phyloP scores from a whole-genome alignment of 2,329 filamentous ascomycete genomes.

The Aspergillus costaricaensis region DNA sequence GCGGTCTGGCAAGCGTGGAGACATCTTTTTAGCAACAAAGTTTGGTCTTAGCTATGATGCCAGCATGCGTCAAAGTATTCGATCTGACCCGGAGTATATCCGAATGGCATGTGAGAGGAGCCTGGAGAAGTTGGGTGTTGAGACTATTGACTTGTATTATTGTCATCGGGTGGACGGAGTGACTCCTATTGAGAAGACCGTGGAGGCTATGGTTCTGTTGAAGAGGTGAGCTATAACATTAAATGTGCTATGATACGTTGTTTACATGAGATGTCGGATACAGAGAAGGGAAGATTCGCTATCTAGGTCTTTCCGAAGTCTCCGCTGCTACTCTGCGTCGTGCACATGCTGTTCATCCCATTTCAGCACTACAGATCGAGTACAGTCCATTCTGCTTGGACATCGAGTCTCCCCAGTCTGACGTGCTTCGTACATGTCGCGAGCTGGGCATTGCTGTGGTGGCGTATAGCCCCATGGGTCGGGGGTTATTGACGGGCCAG shows the following conservation, averaged over 20 bases:
- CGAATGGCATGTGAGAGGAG: conserved; percentile 38
- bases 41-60: conserved; percentile 32
- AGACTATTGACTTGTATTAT: conserved; percentile 49
- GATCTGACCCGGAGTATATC: conserved; percentile 42
- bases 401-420: conserved; percentile 49
- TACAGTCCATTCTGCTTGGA: conserved; percentile 53
- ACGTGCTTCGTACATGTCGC: conserved; percentile 56
- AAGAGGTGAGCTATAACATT: conserved; percentile 32
- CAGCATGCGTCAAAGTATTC: conserved; percentile 24
- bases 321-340: conserved; percentile 51
- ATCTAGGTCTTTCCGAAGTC: conserved; percentile 52
- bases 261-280: not conserved
- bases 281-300: conserved; percentile 51
- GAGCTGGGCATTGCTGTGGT: conserved; percentile 61
- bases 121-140: conserved; percentile 38
- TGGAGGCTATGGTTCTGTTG: conserved; percentile 47
- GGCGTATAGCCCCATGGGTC: conserved; percentile 61
- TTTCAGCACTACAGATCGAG: conserved; percentile 54
- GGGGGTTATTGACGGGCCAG: conserved; percentile 58
- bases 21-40: conserved; percentile 47
- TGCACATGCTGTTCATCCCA: conserved; percentile 50
- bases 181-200: conserved; percentile 49
- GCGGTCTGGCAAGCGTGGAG: conserved; percentile 38
- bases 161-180: conserved; percentile 47
- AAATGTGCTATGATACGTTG: too few species aligned